Percentiles rank a stretch among this genome's conserved stretches.
These are phyloP conservation scores for Paramecium octaurelia DNA, from an alignment of 73 alveolate genomes.

Conservation along the genomic window DNA sequence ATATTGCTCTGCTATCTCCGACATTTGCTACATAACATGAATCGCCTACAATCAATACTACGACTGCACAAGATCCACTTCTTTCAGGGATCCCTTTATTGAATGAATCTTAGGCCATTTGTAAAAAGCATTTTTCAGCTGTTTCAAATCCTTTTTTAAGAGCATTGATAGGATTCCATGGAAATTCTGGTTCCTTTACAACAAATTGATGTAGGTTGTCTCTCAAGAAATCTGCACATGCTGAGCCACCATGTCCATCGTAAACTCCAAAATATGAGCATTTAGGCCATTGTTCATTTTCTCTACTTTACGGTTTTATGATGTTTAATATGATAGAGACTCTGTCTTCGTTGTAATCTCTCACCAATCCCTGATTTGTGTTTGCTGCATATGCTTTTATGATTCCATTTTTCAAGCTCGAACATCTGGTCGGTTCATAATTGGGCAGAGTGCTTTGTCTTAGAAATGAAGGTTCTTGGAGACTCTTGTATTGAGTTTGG, in stretches of 20 bases:
- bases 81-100: conserved; percentile 70
- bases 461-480: background rate
- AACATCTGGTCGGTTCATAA: conserved; percentile 71
- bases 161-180: conserved; percentile 91
- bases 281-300: conserved; percentile 90
- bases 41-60: conserved; percentile 79
- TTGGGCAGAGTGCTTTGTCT: background rate
- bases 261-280: conserved; percentile 94
- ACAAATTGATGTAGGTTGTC: conserved; percentile 91
- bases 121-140: conserved; percentile 88
- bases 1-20: conserved; percentile 96
- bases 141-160: conserved; percentile 85
- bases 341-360: conserved; percentile 93
- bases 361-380: conserved; percentile 88
- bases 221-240: conserved; percentile 96
- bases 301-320: conserved; percentile 73
- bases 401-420: conserved; percentile 79
- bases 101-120: conserved; percentile 67
- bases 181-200: conserved; percentile 84
- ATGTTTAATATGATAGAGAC: conserved; percentile 88
- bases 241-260: conserved; percentile 99
- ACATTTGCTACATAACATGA: conserved; percentile 92
- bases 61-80: conserved; percentile 92
- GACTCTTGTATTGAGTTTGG: background rate
- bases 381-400: conserved; percentile 92